Base-by-base conservation (phyloP, 208 protist genomes). In the Crithidia expoeki region DNA sequence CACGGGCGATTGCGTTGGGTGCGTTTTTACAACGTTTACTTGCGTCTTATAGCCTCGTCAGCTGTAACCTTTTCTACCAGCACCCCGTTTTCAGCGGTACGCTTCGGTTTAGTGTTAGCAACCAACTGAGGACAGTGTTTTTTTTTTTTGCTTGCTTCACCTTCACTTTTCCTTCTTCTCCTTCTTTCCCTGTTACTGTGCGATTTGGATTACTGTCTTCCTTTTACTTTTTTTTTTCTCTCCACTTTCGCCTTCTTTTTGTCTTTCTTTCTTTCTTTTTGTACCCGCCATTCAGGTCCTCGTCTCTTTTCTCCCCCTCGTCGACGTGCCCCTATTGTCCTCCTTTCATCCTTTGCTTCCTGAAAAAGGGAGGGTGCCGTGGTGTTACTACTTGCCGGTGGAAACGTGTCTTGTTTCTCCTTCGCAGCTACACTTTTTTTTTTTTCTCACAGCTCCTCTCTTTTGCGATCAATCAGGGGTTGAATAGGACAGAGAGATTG, bases 101-200 rank as follows among this genome's bases (percentile, higher is more conserved):
- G 12, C 42, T 47, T n/a, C 14, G 42, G n/a, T 17, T 47, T 47
- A 47, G 42, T 17, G 42, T 47, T 47, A 47, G n/a, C 42, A 47
- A 19, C 16, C 42, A 47, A 47, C 42, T 42, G 50, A 21, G 4
- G 19, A 17, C 28, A n/a, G 21, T 16, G 7, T 42, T 47, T 21
- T 52, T 19, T 44, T 34, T 12, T 49, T 38, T 6, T 21, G 16
- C 32, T 64, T 5, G 17, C 58, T 34, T 52, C 64, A 30, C 19
- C 19, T 21, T 52, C 32, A 4, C 19, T 51, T 50, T 56, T 55
- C 58, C 34, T 72, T 70, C 64, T 14, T 57, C n/a, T 28, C 55
- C 46, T 82, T 36, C 6, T 61, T 63, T 56, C 14, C 0, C 33
- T 62, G 11, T 69, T 60, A 70, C n/a, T 47, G 55, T 38, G 70